Evolutionary conservation across 2,329 filamentous ascomycete species (phyloP).

Genomic region (Talaromyces sp.): DNA sequence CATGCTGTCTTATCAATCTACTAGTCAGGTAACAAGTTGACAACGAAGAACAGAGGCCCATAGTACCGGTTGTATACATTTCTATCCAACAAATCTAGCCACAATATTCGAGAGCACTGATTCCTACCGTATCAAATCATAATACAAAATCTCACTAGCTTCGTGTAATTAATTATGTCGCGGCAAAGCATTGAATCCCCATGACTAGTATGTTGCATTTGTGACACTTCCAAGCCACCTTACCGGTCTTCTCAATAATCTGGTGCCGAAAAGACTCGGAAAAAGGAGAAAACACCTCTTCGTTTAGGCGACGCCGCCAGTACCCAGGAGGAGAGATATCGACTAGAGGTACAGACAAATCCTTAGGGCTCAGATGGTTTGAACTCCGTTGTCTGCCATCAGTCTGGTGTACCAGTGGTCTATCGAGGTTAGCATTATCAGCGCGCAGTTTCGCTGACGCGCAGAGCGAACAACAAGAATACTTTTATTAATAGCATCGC

Average conservation of each 20-base stretch:
- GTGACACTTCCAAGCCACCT: background rate
- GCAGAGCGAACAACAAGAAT: background rate
- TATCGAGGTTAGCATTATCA: background rate
- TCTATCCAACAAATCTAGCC: background rate
- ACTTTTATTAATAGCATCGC: background rate
- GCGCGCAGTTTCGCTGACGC: background rate
- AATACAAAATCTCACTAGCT: background rate
- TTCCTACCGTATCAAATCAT: background rate
- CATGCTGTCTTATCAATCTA: background rate
- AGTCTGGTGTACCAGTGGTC: background rate
- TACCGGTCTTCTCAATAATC: background rate
- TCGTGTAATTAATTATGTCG: background rate
- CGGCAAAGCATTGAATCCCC: background rate
- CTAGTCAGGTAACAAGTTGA: background rate
- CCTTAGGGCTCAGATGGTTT: background rate
- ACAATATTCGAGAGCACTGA: too few species aligned
- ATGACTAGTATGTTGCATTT: background rate
- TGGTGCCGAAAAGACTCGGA: conserved; percentile 43
- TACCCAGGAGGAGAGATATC: conserved; percentile 27
- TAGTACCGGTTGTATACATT: background rate
- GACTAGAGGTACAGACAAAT: background rate
- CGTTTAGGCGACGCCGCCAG: conserved; percentile 92
- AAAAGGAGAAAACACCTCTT: conserved; percentile 94
- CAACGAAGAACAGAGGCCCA: background rate
- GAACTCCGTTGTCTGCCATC: background rate